A percentile compares a stretch with the other conserved stretches of the same genome.
phyloP scores from a whole-genome alignment of 768 basidiomycete species.

The Inosperma sp. region DNA sequence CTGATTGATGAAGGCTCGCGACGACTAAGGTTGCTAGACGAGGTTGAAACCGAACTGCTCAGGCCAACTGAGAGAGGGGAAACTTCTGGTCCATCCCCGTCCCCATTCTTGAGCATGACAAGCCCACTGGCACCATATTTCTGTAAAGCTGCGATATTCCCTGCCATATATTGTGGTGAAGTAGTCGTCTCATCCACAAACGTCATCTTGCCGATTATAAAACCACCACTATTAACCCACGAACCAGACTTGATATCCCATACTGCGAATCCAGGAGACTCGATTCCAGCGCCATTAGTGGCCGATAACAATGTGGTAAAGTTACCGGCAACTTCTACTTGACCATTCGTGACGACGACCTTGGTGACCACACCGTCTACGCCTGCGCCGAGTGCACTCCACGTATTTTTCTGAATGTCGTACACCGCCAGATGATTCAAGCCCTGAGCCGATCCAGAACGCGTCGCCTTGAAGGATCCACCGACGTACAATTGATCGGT shows the following conservation, averaged over 20 bases:
- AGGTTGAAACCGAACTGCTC: slow-evolving; percentile 33
- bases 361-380: slow-evolving; percentile 71
- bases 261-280: slow-evolving; percentile 61
- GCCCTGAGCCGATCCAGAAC: slow-evolving; percentile 45
- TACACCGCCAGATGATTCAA: slow-evolving; percentile 67
- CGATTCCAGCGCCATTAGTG: slow-evolving; percentile 31
- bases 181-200: slow-evolving; percentile 65
- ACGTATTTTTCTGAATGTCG: slow-evolving; percentile 57
- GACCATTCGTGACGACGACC: slow-evolving; percentile 45
- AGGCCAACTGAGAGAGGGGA: slow-evolving; percentile 60
- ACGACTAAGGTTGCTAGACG: slow-evolving; percentile 33
- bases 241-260: slow-evolving; percentile 58
- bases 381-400: slow-evolving; percentile 68
- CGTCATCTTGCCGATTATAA: slow-evolving; percentile 64
- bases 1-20: slow-evolving; percentile 33
- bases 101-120: slow-evolving; percentile 69
- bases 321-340: slow-evolving; percentile 68
- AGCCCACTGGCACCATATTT: slow-evolving; percentile 75
- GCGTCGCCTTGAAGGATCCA: slow-evolving; percentile 79
- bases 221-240: slow-evolving; percentile 76
- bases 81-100: slow-evolving; percentile 50
- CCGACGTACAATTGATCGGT: slow-evolving; percentile 75
- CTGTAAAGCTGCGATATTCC: slow-evolving; percentile 52
- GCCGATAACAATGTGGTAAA: slow-evolving; percentile 51
- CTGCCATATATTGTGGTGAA: slow-evolving; percentile 62